phyloP scores from a whole-genome alignment of 257 asterid species.

The Knoxia roxburghii region DNA sequence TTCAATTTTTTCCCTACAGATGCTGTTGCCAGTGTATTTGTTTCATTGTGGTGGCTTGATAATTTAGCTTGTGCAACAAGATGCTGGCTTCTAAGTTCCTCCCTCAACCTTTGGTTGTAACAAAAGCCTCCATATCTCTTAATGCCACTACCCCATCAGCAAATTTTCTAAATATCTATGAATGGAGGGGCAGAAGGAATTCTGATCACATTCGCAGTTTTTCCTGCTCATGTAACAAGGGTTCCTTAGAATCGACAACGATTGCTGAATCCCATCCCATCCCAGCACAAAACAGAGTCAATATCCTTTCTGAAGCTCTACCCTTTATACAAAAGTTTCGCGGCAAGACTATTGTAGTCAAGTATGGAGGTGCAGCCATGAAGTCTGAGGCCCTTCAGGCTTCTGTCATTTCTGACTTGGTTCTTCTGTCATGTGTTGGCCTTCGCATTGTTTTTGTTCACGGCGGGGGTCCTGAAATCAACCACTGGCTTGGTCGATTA shows the following conservation, averaged over 20 bases:
- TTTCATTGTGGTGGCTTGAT: neutral
- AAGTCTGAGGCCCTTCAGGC: constrained; percentile 74
- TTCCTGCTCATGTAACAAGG: constrained; percentile 32
- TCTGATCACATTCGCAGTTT: constrained; percentile 12
- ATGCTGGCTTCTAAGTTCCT: constrained; percentile 49
- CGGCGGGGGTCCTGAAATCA: constrained; percentile 84
- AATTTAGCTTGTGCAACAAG: neutral
- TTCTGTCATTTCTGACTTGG: constrained; percentile 68
- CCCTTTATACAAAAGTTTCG: constrained; percentile 72
- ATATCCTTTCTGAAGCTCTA: constrained; percentile 64
- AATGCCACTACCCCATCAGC: constrained; percentile 21
- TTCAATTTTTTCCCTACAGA: neutral
- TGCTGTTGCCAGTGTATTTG: neutral
- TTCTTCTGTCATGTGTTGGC: constrained; percentile 80
- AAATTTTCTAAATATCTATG: constrained; percentile 8
- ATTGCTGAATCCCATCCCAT: constrained; percentile 30
- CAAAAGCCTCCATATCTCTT: constrained; percentile 17
- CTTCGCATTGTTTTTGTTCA: constrained; percentile 68
- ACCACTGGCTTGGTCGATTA: constrained; percentile 63
- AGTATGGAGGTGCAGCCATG: constrained; percentile 91
- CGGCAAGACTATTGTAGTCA: constrained; percentile 76
- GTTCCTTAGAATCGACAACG: constrained; percentile 32
- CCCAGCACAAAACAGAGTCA: constrained; percentile 55
- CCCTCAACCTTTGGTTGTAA: constrained; percentile 27
- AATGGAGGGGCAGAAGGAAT: constrained; percentile 16